Base-by-base conservation (phyloP, 345 rosid genomes). In the Arabis hirsuta region DNA sequence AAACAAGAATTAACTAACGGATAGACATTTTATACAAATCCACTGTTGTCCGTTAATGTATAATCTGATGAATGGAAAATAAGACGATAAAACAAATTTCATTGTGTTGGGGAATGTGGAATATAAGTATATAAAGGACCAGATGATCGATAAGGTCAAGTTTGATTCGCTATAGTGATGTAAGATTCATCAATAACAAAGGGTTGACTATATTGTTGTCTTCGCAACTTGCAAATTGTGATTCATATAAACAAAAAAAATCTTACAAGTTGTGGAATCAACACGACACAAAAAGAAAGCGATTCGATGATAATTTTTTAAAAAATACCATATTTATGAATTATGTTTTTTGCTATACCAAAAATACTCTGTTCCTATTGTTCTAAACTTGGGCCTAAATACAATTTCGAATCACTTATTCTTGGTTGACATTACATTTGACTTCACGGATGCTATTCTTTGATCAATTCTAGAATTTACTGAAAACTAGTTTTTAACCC, bases 61-160 rank as follows among this genome's bases (percentile, higher is more conserved):
- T 31, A 67, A 44, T 55, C 43, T 42, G 20, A 55, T 54, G 62
- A 31, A 12, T 2, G 13, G 13, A 36, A 12, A 64, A 34, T 22
- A 53, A 53, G 11, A 65, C 48, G 26, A 27, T 55, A 38, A 47
- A 61, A 36, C 47, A 38, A 61, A 36, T 9, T 55, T 24, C 27
- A 31, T 43, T 42, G 48, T 43, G 29, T 38, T 51, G 69, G 62
- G 50, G 10, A 36, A 36, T 36, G 10, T 10, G 65, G 78, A 67
- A 74, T 60, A 74, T 51, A 67, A 59, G 65, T 51, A 62, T 71
- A 29, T 39, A 6, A 38, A 39, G 78, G 73, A 74, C 69, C 73
- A 74, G 20, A 41, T 19, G 55, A 58, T 48, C 56, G 22, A 43
- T 52, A 59, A 74, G 68, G 68, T 60, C 62, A 67, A 52, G 39